Evolutionary conservation across 2,329 filamentous ascomycete genomes (phyloP).

Genomic region (Ceratocystis destructans): DNA sequence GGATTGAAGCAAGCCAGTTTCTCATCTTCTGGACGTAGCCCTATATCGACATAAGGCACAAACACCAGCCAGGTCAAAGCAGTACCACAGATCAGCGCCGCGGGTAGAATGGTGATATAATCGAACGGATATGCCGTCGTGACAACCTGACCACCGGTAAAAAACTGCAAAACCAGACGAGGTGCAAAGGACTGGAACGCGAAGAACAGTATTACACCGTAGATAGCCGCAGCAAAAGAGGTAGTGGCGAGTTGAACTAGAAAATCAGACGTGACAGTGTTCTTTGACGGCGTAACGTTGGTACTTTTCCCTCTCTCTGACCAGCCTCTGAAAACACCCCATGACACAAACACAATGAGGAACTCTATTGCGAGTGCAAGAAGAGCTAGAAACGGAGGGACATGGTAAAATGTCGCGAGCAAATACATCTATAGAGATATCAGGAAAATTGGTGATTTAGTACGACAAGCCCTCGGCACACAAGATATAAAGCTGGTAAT

Average conservation of each 20-base stretch:
- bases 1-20: constrained; percentile 46
- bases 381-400: constrained; percentile 47
- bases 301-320: not conserved
- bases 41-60: constrained; percentile 46
- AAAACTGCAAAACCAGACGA: constrained; percentile 57
- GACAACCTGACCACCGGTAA: constrained; percentile 56
- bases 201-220: constrained; percentile 56
- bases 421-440: constrained; percentile 47
- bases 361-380: constrained; percentile 35
- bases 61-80: constrained; percentile 69
- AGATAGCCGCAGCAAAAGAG: constrained; percentile 57
- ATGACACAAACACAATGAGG: not conserved
- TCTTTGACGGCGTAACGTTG: constrained; percentile 50
- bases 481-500: not conserved
- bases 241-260: constrained; percentile 51
- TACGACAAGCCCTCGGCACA: not conserved
- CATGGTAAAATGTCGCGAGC: constrained; percentile 61
- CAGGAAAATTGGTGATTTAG: not conserved
- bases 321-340: not conserved
- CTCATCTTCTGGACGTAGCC: constrained; percentile 35
- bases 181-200: constrained; percentile 60
- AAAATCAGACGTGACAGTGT: constrained; percentile 50
- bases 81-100: constrained; percentile 45
- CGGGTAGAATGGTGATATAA: constrained; percentile 47
- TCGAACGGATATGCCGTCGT: constrained; percentile 51